Evolutionary conservation across 2,329 filamentous ascomycete genomes (phyloP), one percentile per base, ranked within the genome.

Genomic region (Fusarium burgessii): DNA sequence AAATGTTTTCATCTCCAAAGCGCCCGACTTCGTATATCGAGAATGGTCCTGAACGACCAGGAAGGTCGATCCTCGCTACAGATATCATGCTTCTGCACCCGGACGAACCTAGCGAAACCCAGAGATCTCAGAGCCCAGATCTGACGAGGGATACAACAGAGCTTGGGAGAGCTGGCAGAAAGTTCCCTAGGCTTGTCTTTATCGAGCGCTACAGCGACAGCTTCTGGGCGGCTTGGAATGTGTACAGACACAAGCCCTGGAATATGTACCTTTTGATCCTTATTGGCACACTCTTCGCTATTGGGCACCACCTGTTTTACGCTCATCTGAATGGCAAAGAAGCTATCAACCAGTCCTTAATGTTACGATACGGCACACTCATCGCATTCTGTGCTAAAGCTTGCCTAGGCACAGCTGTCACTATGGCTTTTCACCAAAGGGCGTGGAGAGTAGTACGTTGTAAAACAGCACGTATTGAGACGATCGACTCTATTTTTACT

Each of bases 341-440:
- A 1, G 46, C 46, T 14, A 0, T 50, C 6, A 50, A 50, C 20
- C 46, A 50, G 4, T 23, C 29, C 1, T 0, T 50, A 6, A 35
- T 50, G 46, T 0, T 25, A 18, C 29, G 20, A 0, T 50, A 50
- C 0, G 46, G 46, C 0, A 50, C 46, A 0, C 0, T 4, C 20
- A 1, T 50, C 6, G 46, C 46, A 25, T 50, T 50, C 8, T 50
- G 6, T 7, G 29, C 46, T 1, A 50, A 35, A 18, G 46, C 46
- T 2, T 18, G 46, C 35, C 46, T 50, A 2, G 46, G 46, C 0
- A 50, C 29, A 18, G 29, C 46, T 1, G 46, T 23, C 1, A 35
- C 46, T 3, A 1, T 50, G 5, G 46, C 46, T 0, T 50, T 50
- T 35, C 29, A 50, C 7, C 29, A 35, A 14, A 35, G 29, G 23